A percentile compares a stretch with the other conserved stretches of the same genome.
Conservation (phyloP, 768 basidiomycete genomes). For the Neoboletus brunneissimus region DNA sequence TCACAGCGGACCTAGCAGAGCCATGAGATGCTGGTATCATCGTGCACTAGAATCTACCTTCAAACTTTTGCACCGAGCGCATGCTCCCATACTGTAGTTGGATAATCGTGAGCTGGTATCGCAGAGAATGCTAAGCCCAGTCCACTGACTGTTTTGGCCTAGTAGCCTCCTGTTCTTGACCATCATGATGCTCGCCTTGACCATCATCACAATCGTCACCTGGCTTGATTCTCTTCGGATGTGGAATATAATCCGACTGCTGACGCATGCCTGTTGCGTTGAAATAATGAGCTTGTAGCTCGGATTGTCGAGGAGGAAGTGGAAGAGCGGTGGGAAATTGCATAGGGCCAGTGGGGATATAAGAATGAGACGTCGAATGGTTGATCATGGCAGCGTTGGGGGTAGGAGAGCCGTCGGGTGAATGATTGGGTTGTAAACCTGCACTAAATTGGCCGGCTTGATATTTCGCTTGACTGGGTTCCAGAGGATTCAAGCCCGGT, state of each 20-base stretch:
- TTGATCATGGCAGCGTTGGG: not conserved
- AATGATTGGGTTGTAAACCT: conserved; percentile 2
- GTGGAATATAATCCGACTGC: conserved; percentile 1
- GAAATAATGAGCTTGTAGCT: conserved; percentile 29
- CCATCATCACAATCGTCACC: conserved; percentile 17
- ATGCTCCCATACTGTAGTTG: conserved; percentile 51
- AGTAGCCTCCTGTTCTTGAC: conserved; percentile 19
- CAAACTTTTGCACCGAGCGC: conserved; percentile 63
- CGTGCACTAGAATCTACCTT: conserved; percentile 34
- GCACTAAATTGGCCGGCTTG: conserved; percentile 10
- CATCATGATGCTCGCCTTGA: conserved; percentile 19
- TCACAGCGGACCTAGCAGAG: conserved; percentile 68
- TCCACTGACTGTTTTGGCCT: conserved; percentile 26
- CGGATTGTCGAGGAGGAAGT: conserved; percentile 29
- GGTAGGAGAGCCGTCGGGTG: conserved; percentile 14
- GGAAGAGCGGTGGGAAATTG: conserved; percentile 30
- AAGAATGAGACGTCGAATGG: conserved; percentile 13
- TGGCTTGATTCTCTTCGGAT: conserved; percentile 21
- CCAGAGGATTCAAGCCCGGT: conserved; percentile 4
- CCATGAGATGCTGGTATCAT: not conserved
- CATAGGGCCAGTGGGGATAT: conserved; percentile 27
- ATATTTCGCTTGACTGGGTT: conserved; percentile 14
- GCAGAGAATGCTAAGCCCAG: not conserved
- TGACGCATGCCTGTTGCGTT: not conserved
- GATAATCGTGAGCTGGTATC: conserved; percentile 2